Base-by-base conservation (phyloP, 1,284 basidiomycete species). In the Termitomyces sp. region DNA sequence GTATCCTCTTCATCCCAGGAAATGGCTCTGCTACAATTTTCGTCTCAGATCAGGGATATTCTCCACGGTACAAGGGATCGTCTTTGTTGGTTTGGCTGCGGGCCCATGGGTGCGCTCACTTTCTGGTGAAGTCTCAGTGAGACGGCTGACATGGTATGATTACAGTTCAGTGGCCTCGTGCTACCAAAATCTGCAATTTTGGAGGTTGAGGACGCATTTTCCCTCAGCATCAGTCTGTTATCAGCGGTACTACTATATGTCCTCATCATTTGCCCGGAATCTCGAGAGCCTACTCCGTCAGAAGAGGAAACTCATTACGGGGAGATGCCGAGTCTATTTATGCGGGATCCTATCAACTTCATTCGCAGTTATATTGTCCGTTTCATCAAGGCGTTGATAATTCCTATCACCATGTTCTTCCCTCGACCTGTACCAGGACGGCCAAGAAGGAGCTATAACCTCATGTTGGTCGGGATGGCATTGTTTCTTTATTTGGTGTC, bases 401-500 rank as follows among this genome's bases (percentile, higher is more conserved):
- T 72, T 6, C 77, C 78, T 2, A 70, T 79, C 18, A 65, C 73
- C n/a, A 74, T 79, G 60, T 79, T 80, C 59, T 62, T 68, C 9
- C 77, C 77, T 18, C 64, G 71, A 21, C 56, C 62, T 6, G 57
- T 73, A 26, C 63, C 65, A 24, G 66, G 68, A n/a, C 59, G 60
- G 18, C 54, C 59, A 7, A 66, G 64, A 54, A 70, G 58, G 54
- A 76, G 76, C 53, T 79, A 71, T 61, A 79, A 77, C 55, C 66
- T 80, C 62, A 75, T 73, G 14, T 65, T 78, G 37, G 61, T 75
- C 3, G 78, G 76, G 13, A 48, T 68, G 13, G 71, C 68, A 3
- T 56, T 79, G 47, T 78, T 79, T 58, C 60, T 74, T 3, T 79
- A 79, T 57, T 60, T 78, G 37, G 64, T 80, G n/a, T 78, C 77